Conservation (phyloP, 1,284 basidiomycete genomes). For the Ustilago tritici region DNA sequence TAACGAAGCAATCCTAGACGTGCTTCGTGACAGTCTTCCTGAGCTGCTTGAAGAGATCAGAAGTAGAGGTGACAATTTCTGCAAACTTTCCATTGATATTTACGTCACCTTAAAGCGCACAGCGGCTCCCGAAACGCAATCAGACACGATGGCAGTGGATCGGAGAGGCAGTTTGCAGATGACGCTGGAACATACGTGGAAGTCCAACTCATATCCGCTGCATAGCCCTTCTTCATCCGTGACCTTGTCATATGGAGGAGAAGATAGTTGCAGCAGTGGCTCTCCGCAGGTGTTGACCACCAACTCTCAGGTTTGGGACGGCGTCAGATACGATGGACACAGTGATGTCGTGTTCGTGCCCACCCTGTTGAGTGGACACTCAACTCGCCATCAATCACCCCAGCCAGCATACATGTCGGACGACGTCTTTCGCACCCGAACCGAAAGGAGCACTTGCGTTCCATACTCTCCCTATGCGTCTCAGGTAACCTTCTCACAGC, state of each 20-base stretch:
- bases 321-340: constrained; percentile 1
- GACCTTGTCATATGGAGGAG: constrained; percentile 2
- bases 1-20: constrained; percentile 19
- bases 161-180: constrained; percentile 2
- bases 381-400: not conserved
- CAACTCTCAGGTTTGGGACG: constrained; percentile 2
- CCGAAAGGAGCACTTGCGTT: not conserved
- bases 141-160: not conserved
- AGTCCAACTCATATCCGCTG: not conserved
- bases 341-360: constrained; percentile 5
- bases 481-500: not conserved
- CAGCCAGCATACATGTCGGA: not conserved
- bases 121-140: not conserved
- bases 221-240: constrained; percentile 9
- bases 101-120: constrained; percentile 16
- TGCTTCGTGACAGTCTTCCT: constrained; percentile 18
- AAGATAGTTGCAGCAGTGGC: not conserved
- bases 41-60: constrained; percentile 18
- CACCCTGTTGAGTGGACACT: not conserved
- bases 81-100: constrained; percentile 25
- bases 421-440: not conserved
- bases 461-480: not conserved
- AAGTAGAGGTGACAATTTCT: constrained; percentile 3
- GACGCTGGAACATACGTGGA: constrained; percentile 5
- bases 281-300: not conserved